These are phyloP conservation scores for Hypoxylon sp. DNA, from an alignment of 2,329 filamentous ascomycete genomes.

Conservation along the genomic window DNA sequence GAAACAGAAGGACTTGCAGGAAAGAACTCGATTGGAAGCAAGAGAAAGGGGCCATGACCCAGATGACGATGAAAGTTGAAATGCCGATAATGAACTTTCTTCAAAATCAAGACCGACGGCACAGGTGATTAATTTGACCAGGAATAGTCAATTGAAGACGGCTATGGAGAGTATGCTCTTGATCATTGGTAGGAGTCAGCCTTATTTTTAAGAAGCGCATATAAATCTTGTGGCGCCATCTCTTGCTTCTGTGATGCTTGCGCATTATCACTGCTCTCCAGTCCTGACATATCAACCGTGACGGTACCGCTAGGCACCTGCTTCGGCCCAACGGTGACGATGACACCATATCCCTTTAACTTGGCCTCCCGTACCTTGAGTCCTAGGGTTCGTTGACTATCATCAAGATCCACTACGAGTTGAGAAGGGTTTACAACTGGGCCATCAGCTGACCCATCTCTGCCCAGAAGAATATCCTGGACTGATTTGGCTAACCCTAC, in stretches of 20 bases:
- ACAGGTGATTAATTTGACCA: background rate
- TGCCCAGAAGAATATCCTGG: conserved; percentile 67
- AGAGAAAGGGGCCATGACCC: conserved; percentile 28
- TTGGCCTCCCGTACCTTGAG: conserved; percentile 83
- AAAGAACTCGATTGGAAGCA: conserved; percentile 43
- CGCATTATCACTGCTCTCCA: conserved; percentile 44
- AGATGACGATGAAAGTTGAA: conserved; percentile 38
- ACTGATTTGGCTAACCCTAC: conserved; percentile 65
- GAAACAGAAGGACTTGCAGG: conserved; percentile 39
- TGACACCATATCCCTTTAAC: conserved; percentile 78
- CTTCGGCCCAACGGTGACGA: conserved; percentile 79
- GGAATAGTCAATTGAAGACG: conserved; percentile 15
- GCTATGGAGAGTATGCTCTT: conserved; percentile 20
- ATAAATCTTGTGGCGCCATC: conserved; percentile 63
- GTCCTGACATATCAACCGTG: conserved; percentile 61
- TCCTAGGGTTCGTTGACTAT: conserved; percentile 71
- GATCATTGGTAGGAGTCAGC: conserved; percentile 65
- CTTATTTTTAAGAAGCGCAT: conserved; percentile 62
- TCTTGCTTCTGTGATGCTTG: conserved; percentile 55
- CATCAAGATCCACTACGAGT: conserved; percentile 79
- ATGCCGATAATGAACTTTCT: background rate
- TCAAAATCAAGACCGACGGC: background rate
- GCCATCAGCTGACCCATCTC: conserved; percentile 53
- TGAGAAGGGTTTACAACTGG: conserved; percentile 70
- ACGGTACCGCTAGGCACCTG: conserved; percentile 74